A percentile compares a stretch with the other conserved stretches of the same genome.
phyloP scores from a whole-genome alignment of 805 yeast genomes.

The Lachancea fermentati region DNA sequence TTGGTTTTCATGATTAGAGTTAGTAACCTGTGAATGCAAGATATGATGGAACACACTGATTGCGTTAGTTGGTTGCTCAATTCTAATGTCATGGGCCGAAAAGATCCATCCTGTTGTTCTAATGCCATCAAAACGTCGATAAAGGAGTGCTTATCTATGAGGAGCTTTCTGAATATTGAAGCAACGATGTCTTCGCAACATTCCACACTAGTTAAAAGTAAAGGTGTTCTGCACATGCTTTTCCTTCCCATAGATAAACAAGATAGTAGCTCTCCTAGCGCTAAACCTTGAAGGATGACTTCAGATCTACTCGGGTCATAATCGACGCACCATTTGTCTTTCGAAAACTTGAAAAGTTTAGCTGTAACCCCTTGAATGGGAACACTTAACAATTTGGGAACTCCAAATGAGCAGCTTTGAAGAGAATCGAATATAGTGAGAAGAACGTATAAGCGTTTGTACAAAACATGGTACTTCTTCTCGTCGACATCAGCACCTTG shows the following conservation, averaged over 20 bases:
- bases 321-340: conserved; percentile 28
- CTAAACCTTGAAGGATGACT: conserved; percentile 22
- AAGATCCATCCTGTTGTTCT: conserved; percentile 9
- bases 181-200: background rate
- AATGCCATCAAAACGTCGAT: conserved; percentile 16
- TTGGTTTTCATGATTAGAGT: conserved; percentile 24
- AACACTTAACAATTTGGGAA: conserved; percentile 32
- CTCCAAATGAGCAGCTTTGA: conserved; percentile 48
- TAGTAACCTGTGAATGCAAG: conserved; percentile 21
- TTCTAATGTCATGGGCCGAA: conserved; percentile 4
- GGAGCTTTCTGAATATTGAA: conserved; percentile 15
- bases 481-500: conserved; percentile 22
- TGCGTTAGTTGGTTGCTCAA: conserved; percentile 15
- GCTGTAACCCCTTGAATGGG: conserved; percentile 20
- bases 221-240: conserved; percentile 8
- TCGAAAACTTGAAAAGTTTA: conserved; percentile 11
- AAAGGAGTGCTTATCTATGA: conserved; percentile 19
- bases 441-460: conserved; percentile 43
- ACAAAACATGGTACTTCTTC: conserved; percentile 32
- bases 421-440: conserved; percentile 47
- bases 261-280: conserved; percentile 24
- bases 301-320: conserved; percentile 18
- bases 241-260: conserved; percentile 23
- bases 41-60: conserved; percentile 19
- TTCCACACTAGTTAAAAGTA: background rate